Evolutionary conservation across 2,329 filamentous ascomycete genomes (phyloP).

Genomic region (Acarospora socialis): DNA sequence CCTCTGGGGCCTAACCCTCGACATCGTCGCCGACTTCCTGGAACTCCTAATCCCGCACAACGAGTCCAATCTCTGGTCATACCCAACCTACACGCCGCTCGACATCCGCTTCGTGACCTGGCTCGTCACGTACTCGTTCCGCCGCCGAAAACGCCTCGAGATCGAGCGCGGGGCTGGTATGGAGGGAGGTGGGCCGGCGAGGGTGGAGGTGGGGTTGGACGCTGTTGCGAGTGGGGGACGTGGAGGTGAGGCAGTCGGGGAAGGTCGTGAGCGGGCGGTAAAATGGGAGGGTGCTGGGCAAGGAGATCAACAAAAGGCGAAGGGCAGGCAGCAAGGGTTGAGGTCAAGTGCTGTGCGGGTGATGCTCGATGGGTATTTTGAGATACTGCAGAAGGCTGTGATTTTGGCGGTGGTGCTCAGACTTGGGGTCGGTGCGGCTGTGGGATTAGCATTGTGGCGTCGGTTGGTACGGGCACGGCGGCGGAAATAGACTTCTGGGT

Average conservation of each 20-base stretch:
- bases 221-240: conserved; percentile 14
- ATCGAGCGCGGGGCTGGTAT: conserved; percentile 21
- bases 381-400: conserved; percentile 25
- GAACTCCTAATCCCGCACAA: conserved; percentile 51
- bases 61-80: conserved; percentile 49
- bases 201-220: conserved; percentile 19
- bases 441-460: too few relatives aligned
- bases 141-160: conserved; percentile 32
- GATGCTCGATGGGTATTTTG: conserved; percentile 31
- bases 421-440: background rate
- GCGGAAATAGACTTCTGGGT: too few relatives aligned
- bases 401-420: conserved; percentile 19
- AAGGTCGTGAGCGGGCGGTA: too few relatives aligned
- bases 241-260: background rate
- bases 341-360: conserved; percentile 25
- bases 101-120: conserved; percentile 48
- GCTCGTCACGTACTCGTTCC: conserved; percentile 44
- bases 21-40: conserved; percentile 52
- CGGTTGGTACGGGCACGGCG: too few relatives aligned
- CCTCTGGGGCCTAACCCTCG: conserved; percentile 55
- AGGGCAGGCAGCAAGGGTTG: conserved; percentile 14
- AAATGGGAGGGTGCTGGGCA: conserved; percentile 9
- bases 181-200: conserved; percentile 19
- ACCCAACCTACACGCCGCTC: conserved; percentile 51
- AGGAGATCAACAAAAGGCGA: conserved; percentile 6